Evolutionary conservation across 129 eudicot species (phyloP), one percentile per base, ranked within the genome.

Genomic region (Flaveria sonorensis): DNA sequence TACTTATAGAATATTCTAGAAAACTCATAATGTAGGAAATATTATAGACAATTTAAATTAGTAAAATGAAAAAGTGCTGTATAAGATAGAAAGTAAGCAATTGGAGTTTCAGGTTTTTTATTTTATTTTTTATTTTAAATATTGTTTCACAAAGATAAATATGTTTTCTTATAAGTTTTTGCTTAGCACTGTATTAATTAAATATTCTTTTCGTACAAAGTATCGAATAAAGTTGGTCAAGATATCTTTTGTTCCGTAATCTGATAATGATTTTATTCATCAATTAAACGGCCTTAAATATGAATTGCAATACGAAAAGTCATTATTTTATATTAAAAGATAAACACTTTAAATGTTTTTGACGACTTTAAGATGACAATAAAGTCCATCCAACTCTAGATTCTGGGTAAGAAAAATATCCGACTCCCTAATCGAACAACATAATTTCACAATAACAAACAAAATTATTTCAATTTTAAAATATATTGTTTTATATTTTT

Each of bases 351-450:
- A 67, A 39, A 66, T 13, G 75, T 73, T 72, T 78, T 73, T 73
- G 84, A 75, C 71, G 12, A 74, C 18, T 74, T 74, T 70, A 55
- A 75, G 56, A 66, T 43, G 45, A 80, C 65, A 74, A 73, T 79
- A 80, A 53, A 73, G 3, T 68, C 55, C 71, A 81, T 81, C 84
- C 26, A 74, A 74, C 75, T 74, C 79, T 66, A 73, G 83, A 79
- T 79, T 72, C 68, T 73, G 71, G 71, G 71, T 68, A 78, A 61
- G 70, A 67, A 3, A 74, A 81, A 48, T 67, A 74, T 74, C 71
- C 63, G 71, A 74, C 64, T 56, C 70, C 62, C 28, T 36, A 36
- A 36, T 36, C 5, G 36, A 30, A 30, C 36, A 30, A 4, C 12
- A 43, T 43, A 40, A 40, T 8, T 4, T 47, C 40, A 48, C 57